A percentile compares a stretch with the other conserved stretches of the same genome.
Evolutionary conservation across 2,329 filamentous ascomycete species (phyloP).

Genomic region (Mycosphaerella arachidis): DNA sequence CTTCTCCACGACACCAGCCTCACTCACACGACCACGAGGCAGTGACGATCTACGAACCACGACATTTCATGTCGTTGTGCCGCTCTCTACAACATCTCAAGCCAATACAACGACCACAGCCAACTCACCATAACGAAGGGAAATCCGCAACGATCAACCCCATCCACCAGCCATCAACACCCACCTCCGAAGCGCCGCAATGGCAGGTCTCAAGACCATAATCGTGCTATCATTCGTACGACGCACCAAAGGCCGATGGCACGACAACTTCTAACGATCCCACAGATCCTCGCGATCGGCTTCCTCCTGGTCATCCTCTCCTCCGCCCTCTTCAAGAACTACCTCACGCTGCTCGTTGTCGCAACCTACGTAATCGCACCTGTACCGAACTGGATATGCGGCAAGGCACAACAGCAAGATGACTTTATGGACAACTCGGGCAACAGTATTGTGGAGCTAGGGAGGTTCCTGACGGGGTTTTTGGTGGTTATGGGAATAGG

Average conservation of each 20-base stretch:
- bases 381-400: slow-evolving; percentile 93
- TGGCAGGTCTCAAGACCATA: slow-evolving; percentile 96
- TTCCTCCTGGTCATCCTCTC: slow-evolving; percentile 99
- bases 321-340: slow-evolving; percentile 89
- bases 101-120: not conserved
- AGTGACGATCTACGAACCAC: slow-evolving; percentile 1
- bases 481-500: slow-evolving; percentile 96
- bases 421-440: slow-evolving; percentile 89
- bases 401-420: slow-evolving; percentile 82
- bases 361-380: slow-evolving; percentile 92
- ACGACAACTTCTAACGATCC: slow-evolving; percentile 5
- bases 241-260: slow-evolving; percentile 2
- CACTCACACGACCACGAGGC: not conserved
- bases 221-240: slow-evolving; percentile 94
- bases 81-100: not conserved
- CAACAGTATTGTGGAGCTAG: slow-evolving; percentile 84
- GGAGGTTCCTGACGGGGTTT: slow-evolving; percentile 90
- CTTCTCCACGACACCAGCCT: not conserved
- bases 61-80: not conserved
- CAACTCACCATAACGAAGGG: not conserved
- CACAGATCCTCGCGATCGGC: slow-evolving; percentile 83
- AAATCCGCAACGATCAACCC: not conserved
- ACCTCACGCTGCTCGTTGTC: slow-evolving; percentile 91
- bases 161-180: slow-evolving; percentile 7
- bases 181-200: slow-evolving; percentile 34